phyloP scores from a whole-genome alignment of 192 early-diverging fungal species.

The Hyaloraphidium curvatum region DNA sequence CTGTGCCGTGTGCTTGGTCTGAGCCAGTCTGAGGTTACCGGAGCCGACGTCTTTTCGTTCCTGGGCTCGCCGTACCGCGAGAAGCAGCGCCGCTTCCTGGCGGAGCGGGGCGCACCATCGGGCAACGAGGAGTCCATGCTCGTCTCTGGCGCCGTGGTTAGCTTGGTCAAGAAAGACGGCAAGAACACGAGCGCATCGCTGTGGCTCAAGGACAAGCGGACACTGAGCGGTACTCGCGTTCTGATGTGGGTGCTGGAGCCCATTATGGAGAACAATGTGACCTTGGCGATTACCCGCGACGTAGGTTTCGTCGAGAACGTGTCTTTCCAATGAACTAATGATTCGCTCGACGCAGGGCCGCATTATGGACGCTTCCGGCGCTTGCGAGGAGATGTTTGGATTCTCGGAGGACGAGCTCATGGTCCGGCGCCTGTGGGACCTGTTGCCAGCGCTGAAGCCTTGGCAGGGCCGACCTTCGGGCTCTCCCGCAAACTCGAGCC shows the following conservation, averaged over 20 bases:
- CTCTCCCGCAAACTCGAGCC: too few relatives aligned
- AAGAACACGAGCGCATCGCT: slow-evolving; percentile 31
- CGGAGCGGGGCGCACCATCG: slow-evolving; percentile 14
- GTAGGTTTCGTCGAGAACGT: slow-evolving; percentile 9
- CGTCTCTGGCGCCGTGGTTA: slow-evolving; percentile 30
- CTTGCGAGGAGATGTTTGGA: slow-evolving; percentile 29
- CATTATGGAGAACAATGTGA: slow-evolving; percentile 26
- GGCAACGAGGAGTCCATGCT: slow-evolving; percentile 16
- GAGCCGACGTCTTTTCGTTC: slow-evolving; percentile 20
- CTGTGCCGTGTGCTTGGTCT: slow-evolving; percentile 31
- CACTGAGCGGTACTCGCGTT: slow-evolving; percentile 18
- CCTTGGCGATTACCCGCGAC: slow-evolving; percentile 16
- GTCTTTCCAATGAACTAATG: not conserved
- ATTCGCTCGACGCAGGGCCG: slow-evolving; percentile 15
- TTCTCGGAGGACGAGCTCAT: slow-evolving; percentile 22
- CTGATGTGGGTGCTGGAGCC: slow-evolving; percentile 48
- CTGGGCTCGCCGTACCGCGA: slow-evolving; percentile 23
- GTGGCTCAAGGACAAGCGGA: slow-evolving; percentile 37
- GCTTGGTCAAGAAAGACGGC: slow-evolving; percentile 29
- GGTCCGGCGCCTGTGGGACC: slow-evolving; percentile 2
- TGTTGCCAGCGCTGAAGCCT: not conserved
- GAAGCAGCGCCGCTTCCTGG: slow-evolving; percentile 11
- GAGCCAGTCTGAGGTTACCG: slow-evolving; percentile 11
- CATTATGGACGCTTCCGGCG: slow-evolving; percentile 20
- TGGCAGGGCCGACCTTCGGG: not conserved